Evolutionary conservation across 345 rosid species (phyloP), one percentile per base, ranked within the genome.

Genomic region (Moricandia moricandioides): DNA sequence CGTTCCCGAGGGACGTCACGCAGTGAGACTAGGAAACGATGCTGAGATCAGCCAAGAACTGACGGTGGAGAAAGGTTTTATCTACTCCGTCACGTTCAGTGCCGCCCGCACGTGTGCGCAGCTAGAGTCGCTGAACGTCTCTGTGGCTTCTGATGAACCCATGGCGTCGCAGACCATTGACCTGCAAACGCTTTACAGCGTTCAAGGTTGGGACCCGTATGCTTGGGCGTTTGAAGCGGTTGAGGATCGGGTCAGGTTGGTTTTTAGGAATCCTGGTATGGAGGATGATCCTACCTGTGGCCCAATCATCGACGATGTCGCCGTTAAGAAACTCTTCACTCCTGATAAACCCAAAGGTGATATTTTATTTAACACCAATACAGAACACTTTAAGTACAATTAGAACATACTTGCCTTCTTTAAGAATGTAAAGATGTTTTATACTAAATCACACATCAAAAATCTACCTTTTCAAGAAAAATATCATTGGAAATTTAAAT

Each of bases 211-310:
- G 98, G 98, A 93, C 84, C 97, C 97, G 0, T 93, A 93, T 75
- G 89, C 96, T 2, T 83, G 85, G 88, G 92, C 96, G 54, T 93
- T 93, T 29, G 87, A 86, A 85, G 96, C 96, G 1, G 79, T 72
- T 16, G 90, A 81, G 12, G 91, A 83, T 55, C 83, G 71, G 24
- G 86, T 67, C 6, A 30, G 14, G 34, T 69, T 93, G 71, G 82
- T 80, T 17, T 93, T 91, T 70, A 81, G 81, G 75, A 93, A 93
- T 51, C 89, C 91, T 35, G 98, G 96, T 11, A 93, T 91, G 98
- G 98, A 91, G 75, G 97, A 93, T n/a, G 98, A 93, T 83, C 97
- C 98, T 8, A 84, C 96, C 0, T 93, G 98, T 77, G 98, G 98
- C 4, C 98, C 98, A 57, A 89, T 93, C 69, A 86, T 93, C 8